Conservation (phyloP, 805 yeast genomes). For the Candida krabiensis region DNA sequence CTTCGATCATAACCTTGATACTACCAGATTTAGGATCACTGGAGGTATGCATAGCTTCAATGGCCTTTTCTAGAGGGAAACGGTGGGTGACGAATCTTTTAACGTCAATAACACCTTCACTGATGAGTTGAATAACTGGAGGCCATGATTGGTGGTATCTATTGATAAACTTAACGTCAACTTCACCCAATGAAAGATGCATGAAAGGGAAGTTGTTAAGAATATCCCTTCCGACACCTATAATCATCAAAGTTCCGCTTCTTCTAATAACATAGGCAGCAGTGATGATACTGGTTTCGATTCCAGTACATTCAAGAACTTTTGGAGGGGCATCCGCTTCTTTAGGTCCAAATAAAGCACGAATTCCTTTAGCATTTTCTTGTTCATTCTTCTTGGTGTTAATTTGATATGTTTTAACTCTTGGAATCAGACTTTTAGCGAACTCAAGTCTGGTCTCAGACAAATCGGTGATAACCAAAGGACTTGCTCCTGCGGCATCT, state of each 20-base stretch:
- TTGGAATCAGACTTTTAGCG: constrained; percentile 47
- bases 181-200: constrained; percentile 51
- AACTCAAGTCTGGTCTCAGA: constrained; percentile 42
- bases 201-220: constrained; percentile 50
- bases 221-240: constrained; percentile 50
- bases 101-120: constrained; percentile 42
- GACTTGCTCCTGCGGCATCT: constrained; percentile 51
- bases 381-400: constrained; percentile 29
- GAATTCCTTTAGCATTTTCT: constrained; percentile 41
- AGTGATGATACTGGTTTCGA: constrained; percentile 45
- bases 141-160: constrained; percentile 58
- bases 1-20: constrained; percentile 46
- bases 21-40: constrained; percentile 42
- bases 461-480: constrained; percentile 49
- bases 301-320: constrained; percentile 55
- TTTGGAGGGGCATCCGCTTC: constrained; percentile 40
- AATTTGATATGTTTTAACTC: constrained; percentile 42
- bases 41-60: constrained; percentile 39
- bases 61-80: constrained; percentile 45
- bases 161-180: constrained; percentile 48
- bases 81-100: constrained; percentile 47
- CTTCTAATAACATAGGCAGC: constrained; percentile 45
- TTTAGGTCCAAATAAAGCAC: constrained; percentile 34
- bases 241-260: constrained; percentile 44
- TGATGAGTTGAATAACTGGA: constrained; percentile 45